Evolutionary conservation across 2,329 filamentous ascomycete species (phyloP).

Genomic region (Xylariaceae sp.): DNA sequence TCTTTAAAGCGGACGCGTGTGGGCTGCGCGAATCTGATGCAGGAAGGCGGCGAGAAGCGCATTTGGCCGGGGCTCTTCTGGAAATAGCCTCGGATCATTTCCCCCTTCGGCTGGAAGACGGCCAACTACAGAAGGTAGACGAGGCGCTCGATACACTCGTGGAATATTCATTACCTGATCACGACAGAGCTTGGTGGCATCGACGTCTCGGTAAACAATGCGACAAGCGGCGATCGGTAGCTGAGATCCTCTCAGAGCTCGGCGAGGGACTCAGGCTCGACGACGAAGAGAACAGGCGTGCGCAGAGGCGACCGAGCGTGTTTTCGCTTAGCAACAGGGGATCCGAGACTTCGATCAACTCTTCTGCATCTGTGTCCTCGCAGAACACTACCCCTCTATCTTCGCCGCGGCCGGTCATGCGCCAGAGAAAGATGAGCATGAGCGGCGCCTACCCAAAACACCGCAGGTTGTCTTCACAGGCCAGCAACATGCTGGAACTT

Average conservation of each 20-base stretch:
- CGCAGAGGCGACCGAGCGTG: slow-evolving; percentile 13
- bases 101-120: slow-evolving; percentile 12
- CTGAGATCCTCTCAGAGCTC: slow-evolving; percentile 20
- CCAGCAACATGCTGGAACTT: neutral
- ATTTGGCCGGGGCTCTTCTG: slow-evolving; percentile 14
- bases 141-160: slow-evolving; percentile 17
- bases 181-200: slow-evolving; percentile 18
- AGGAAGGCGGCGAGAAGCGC: slow-evolving; percentile 13
- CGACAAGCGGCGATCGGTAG: slow-evolving; percentile 17
- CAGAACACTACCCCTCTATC: slow-evolving; percentile 11
- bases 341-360: slow-evolving; percentile 12
- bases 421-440: slow-evolving; percentile 20
- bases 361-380: slow-evolving; percentile 14
- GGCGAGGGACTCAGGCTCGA: slow-evolving; percentile 16
- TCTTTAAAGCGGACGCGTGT: slow-evolving; percentile 21
- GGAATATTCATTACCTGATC: slow-evolving; percentile 13
- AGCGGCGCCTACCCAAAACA: slow-evolving; percentile 14
- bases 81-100: slow-evolving; percentile 17
- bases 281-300: slow-evolving; percentile 14
- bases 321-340: slow-evolving; percentile 16
- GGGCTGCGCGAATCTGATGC: slow-evolving; percentile 17
- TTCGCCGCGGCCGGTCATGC: slow-evolving; percentile 9
- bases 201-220: slow-evolving; percentile 12
- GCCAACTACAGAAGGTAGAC: slow-evolving; percentile 16
- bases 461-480: slow-evolving; percentile 8